These are phyloP conservation scores for Pneumocystis murina DNA, from an alignment of 1,139 yeast species.

Conservation along the genomic window DNA sequence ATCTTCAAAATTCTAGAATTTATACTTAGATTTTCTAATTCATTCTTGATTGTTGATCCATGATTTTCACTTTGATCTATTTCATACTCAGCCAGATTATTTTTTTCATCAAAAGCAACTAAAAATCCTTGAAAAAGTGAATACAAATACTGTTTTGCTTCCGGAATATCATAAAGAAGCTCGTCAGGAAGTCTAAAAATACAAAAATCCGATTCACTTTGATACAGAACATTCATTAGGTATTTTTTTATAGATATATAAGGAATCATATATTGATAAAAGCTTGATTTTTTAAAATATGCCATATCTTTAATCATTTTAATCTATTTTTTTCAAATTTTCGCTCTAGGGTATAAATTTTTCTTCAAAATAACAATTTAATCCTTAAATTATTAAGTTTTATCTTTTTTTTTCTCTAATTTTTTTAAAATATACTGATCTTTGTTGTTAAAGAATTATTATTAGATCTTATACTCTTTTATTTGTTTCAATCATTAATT, in stretches of 20 bases:
- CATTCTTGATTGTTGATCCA: slow-evolving; percentile 20
- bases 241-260: background rate
- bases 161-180: slow-evolving; percentile 37
- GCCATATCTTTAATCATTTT: background rate
- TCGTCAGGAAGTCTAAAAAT: slow-evolving; percentile 43
- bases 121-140: slow-evolving; percentile 55
- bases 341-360: background rate
- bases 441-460: no score
- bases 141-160: slow-evolving; percentile 23
- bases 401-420: no score
- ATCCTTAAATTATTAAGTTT: no score
- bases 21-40: slow-evolving; percentile 28
- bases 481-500: no score
- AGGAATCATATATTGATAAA: background rate
- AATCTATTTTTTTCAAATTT: background rate
- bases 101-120: slow-evolving; percentile 36
- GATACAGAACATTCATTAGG: background rate
- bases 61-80: slow-evolving; percentile 14
- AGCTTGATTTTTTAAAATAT: background rate
- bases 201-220: slow-evolving; percentile 14
- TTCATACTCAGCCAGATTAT: slow-evolving; percentile 14
- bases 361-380: no score
- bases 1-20: slow-evolving; percentile 28
- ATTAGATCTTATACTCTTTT: no score
- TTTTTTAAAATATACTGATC: no score